A percentile compares a stretch with the other conserved stretches of the same genome.
Conservation (phyloP, 768 basidiomycete species). For the Boletus sensibilis region DNA sequence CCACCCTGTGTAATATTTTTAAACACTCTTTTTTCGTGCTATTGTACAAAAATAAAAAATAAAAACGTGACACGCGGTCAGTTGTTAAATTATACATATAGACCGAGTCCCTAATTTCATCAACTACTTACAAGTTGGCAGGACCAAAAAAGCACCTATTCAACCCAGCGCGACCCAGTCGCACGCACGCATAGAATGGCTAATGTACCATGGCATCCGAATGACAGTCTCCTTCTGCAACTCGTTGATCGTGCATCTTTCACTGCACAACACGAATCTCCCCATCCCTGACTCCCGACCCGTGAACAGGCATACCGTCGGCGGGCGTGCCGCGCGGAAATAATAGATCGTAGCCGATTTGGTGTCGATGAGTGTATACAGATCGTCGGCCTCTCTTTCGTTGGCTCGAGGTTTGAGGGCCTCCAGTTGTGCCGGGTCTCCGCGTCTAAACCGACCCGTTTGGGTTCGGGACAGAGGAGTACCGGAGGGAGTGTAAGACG, state of each 20-base stretch:
- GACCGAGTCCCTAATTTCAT: no score
- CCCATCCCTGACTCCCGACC: slow-evolving; percentile 23
- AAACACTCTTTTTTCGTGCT: no score
- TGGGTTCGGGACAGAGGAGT: slow-evolving; percentile 10
- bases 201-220: slow-evolving; percentile 23
- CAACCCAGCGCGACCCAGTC: slow-evolving; percentile 26
- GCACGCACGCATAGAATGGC: slow-evolving; percentile 17
- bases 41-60: no score
- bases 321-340: slow-evolving; percentile 21
- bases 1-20: no score
- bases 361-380: slow-evolving; percentile 28
- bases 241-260: slow-evolving; percentile 20
- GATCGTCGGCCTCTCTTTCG: not conserved
- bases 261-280: slow-evolving; percentile 23
- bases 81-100: no score
- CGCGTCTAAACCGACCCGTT: slow-evolving; percentile 14
- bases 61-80: no score
- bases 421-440: slow-evolving; percentile 11
- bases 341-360: slow-evolving; percentile 23
- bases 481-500: slow-evolving; percentile 20
- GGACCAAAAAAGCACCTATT: not conserved
- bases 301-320: slow-evolving; percentile 26
- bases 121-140: not conserved
- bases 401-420: not conserved
- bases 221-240: slow-evolving; percentile 27